Evolutionary conservation across 345 rosid species (phyloP).

Genomic region (Xanthoceras sorbifolium): DNA sequence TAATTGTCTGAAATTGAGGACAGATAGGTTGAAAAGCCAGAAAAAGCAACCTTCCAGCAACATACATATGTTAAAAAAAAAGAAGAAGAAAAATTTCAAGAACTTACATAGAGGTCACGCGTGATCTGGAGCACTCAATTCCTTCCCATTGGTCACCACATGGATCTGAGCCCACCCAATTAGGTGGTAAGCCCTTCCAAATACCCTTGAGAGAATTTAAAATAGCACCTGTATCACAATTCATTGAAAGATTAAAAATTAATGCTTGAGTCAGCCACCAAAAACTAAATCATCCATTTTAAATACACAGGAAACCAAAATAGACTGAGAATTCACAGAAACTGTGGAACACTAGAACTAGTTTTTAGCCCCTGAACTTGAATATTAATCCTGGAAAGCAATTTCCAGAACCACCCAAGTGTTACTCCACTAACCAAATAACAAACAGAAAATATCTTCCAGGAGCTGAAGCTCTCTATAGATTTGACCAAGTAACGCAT

Average conservation of each 20-base stretch:
- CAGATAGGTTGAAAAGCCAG: neutral
- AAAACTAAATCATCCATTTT: neutral
- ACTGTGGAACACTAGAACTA: neutral
- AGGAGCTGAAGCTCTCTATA: neutral
- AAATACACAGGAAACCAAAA: neutral
- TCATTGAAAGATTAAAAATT: neutral
- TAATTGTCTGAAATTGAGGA: neutral
- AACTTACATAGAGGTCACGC: slow-evolving; percentile 43
- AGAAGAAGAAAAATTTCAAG: neutral
- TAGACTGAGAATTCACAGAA: neutral
- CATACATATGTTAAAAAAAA: neutral
- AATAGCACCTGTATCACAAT: slow-evolving; percentile 31
- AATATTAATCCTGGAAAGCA: no score
- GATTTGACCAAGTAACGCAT: neutral
- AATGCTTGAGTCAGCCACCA: neutral
- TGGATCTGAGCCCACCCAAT: slow-evolving; percentile 49
- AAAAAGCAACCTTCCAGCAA: neutral
- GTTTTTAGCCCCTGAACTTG: neutral
- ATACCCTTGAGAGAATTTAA: slow-evolving; percentile 32
- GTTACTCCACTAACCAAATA: neutral
- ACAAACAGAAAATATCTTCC: neutral
- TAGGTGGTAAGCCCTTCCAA: slow-evolving; percentile 46
- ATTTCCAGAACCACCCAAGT: neutral
- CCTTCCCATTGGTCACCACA: slow-evolving; percentile 52
- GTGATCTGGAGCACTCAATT: slow-evolving; percentile 35